phyloP scores from a whole-genome alignment of 106 monocot genomes.

The Amphibolis antarctica region DNA sequence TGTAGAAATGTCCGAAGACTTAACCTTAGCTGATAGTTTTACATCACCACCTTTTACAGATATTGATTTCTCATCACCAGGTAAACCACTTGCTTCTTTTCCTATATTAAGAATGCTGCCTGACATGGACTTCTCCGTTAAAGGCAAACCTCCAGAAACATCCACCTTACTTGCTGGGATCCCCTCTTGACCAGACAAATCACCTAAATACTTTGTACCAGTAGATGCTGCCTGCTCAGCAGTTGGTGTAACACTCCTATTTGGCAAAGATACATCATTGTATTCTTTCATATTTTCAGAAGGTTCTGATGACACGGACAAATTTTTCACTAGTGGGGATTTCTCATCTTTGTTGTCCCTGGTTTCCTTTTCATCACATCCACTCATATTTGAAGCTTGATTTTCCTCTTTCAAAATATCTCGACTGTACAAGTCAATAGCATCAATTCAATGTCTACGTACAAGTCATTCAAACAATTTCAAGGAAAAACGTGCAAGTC shows the following conservation, averaged over 20 bases:
- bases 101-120: not conserved
- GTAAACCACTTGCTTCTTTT: slow-evolving; percentile 9
- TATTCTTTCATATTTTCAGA: slow-evolving; percentile 10
- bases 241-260: slow-evolving; percentile 1
- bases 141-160: slow-evolving; percentile 7
- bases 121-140: not conserved
- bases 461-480: too few species aligned
- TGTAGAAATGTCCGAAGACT: not conserved
- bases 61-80: slow-evolving; percentile 14
- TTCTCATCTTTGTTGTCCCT: slow-evolving; percentile 17
- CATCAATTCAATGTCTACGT: not conserved
- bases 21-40: slow-evolving; percentile 2
- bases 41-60: slow-evolving; percentile 6
- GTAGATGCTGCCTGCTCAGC: too few species aligned
- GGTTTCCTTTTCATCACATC: slow-evolving; percentile 11
- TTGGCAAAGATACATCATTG: slow-evolving; percentile 1
- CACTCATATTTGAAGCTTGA: slow-evolving; percentile 14
- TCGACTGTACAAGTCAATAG: slow-evolving; percentile 12
- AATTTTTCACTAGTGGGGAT: slow-evolving; percentile 12
- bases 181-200: slow-evolving; percentile 3
- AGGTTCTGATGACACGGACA: slow-evolving; percentile 13
- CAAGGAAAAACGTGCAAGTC: too few species aligned
- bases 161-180: slow-evolving; percentile 4
- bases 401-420: slow-evolving; percentile 27
- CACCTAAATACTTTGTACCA: too few species aligned